Evolutionary conservation across 768 basidiomycete genomes (phyloP).

Genomic region (Collybia nuda): DNA sequence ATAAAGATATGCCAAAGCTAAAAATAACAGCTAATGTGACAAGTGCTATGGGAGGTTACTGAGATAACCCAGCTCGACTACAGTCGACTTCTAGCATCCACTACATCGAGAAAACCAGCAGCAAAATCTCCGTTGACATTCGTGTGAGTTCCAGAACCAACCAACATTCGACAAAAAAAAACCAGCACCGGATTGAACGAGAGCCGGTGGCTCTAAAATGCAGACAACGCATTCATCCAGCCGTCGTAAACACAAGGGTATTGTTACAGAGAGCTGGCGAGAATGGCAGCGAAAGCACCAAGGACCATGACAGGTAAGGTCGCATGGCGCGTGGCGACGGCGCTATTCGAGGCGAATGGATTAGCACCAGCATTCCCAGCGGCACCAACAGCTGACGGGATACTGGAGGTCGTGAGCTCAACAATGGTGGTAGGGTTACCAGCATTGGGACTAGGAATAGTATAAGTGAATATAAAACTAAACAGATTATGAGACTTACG

Average conservation of each 20-base stretch:
- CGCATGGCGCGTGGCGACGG: slow-evolving; percentile 33
- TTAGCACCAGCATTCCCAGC: slow-evolving; percentile 45
- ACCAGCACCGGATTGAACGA: slow-evolving; percentile 16
- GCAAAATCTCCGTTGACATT: slow-evolving; percentile 13
- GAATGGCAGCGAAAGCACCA: slow-evolving; percentile 37
- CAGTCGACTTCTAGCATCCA: slow-evolving; percentile 19
- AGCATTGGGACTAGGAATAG: slow-evolving; percentile 17
- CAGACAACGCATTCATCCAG: slow-evolving; percentile 12
- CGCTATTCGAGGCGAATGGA: slow-evolving; percentile 29
- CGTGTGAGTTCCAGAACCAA: slow-evolving; percentile 17
- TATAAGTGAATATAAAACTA: slow-evolving; percentile 10
- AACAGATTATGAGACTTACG: not conserved
- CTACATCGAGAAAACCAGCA: slow-evolving; percentile 19
- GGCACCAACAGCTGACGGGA: slow-evolving; percentile 33
- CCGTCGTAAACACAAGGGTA: slow-evolving; percentile 21
- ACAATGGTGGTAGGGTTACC: slow-evolving; percentile 7
- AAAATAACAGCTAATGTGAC: slow-evolving; percentile 4
- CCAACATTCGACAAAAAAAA: slow-evolving; percentile 8
- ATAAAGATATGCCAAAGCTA: slow-evolving; percentile 14
- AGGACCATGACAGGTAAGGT: slow-evolving; percentile 41
- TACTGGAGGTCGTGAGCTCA: not conserved
- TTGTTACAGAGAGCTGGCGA: slow-evolving; percentile 36
- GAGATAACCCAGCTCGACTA: slow-evolving; percentile 19
- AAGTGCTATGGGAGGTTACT: slow-evolving; percentile 11
- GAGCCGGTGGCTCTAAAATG: slow-evolving; percentile 17